These are phyloP conservation scores for Solanum virginianum DNA, from an alignment of 257 asterid genomes.

Conservation along the genomic window DNA sequence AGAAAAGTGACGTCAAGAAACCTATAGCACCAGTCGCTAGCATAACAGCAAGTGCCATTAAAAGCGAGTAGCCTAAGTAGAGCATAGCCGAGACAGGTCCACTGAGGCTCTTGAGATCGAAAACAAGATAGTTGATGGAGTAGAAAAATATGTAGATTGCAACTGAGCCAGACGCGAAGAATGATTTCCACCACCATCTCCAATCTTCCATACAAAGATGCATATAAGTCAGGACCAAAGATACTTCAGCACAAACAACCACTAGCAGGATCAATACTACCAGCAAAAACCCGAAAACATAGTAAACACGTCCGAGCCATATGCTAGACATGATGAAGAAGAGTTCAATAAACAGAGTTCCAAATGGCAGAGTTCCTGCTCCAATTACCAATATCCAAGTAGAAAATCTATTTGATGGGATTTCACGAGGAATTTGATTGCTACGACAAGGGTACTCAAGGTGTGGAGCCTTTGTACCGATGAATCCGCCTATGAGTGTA, in stretches of 20 bases:
- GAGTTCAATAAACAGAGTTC: constrained; percentile 10
- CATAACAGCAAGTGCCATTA: constrained; percentile 11
- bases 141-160: constrained; percentile 8
- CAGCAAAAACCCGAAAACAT: constrained; percentile 13
- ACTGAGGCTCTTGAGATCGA: constrained; percentile 13
- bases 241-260: constrained; percentile 12
- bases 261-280: constrained; percentile 1
- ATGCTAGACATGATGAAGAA: constrained; percentile 19
- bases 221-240: constrained; percentile 11
- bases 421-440: constrained; percentile 15
- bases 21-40: constrained; percentile 15
- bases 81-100: constrained; percentile 13
- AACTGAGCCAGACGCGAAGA: constrained; percentile 13
- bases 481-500: constrained; percentile 10
- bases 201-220: constrained; percentile 12
- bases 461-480: constrained; percentile 1
- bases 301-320: constrained; percentile 16
- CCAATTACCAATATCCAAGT: constrained; percentile 10
- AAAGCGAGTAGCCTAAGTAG: constrained; percentile 6
- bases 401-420: constrained; percentile 6
- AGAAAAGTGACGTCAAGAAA: constrained; percentile 2
- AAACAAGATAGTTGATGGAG: constrained; percentile 11
- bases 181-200: constrained; percentile 19
- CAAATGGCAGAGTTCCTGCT: constrained; percentile 17
- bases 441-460: constrained; percentile 3